These are phyloP conservation scores for Huiozyma sinensis DNA, from an alignment of 805 yeast species.

Conservation along the genomic window DNA sequence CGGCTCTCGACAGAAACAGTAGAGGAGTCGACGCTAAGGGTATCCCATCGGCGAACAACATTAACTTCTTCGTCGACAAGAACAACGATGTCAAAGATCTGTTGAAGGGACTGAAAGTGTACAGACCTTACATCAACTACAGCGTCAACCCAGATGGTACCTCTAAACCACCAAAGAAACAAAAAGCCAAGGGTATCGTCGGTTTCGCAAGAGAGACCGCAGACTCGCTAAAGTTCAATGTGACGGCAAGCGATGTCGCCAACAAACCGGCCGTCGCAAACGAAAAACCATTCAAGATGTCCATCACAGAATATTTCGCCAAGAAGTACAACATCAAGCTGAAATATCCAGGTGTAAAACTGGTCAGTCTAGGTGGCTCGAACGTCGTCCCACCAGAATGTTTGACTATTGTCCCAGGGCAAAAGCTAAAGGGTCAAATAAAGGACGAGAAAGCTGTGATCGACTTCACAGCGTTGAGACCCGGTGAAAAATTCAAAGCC, in stretches of 20 bases:
- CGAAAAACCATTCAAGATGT: conserved; percentile 7
- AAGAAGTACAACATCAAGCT: conserved; percentile 12
- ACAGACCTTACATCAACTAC: conserved; percentile 16
- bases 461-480: conserved; percentile 16
- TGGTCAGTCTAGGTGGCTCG: conserved; percentile 13
- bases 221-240: conserved; percentile 10
- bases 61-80: conserved; percentile 12
- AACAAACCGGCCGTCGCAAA: conserved; percentile 4
- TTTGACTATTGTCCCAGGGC: conserved; percentile 16
- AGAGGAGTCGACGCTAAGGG: neutral
- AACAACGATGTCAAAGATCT: conserved; percentile 10
- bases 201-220: conserved; percentile 16
- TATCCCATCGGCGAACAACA: conserved; percentile 8
- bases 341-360: conserved; percentile 13
- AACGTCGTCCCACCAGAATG: conserved; percentile 15
- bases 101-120: conserved; percentile 13
- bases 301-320: conserved; percentile 9
- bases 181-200: conserved; percentile 10
- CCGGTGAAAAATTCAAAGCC: conserved; percentile 11
- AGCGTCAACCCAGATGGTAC: conserved; percentile 15
- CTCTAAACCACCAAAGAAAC: conserved; percentile 11
- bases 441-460: conserved; percentile 10
- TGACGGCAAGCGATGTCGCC: conserved; percentile 7
- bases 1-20: conserved; percentile 2
- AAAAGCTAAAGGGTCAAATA: conserved; percentile 14